Percentiles rank a stretch among this genome's conserved stretches.
Evolutionary conservation across 176 grass and related monocot species (phyloP).

Genomic region (sorghum (Sorghum bicolor)): Sorghum_bicolor_NCBIv3 NC_012879.2:8722001-8722500

Average conservation of each 20-base stretch:
- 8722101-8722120: not conserved
- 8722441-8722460: no score
- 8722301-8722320: slow-evolving; percentile 23
- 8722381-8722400: slow-evolving; percentile 11
- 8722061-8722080: slow-evolving; percentile 15
- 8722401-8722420: not conserved
- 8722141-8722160: slow-evolving; percentile 45
- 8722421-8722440: not conserved
- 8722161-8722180: slow-evolving; percentile 49
- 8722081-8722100: slow-evolving; percentile 35
- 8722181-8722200: slow-evolving; percentile 34
- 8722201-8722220: slow-evolving; percentile 38
- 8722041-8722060: slow-evolving; percentile 40
- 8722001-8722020: slow-evolving; percentile 45
- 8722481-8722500: not conserved
- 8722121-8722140: slow-evolving; percentile 56
- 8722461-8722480: not conserved
- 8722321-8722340: not conserved
- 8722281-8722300: slow-evolving; percentile 20
- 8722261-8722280: not conserved
- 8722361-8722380: slow-evolving; percentile 25
- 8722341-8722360: not conserved
- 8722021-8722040: slow-evolving; percentile 54
- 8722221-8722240: slow-evolving; percentile 37
- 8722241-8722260: slow-evolving; percentile 38